These are phyloP conservation scores for Malassezia japonica DNA, from an alignment of 1,284 basidiomycete species.

Conservation along the genomic window DNA sequence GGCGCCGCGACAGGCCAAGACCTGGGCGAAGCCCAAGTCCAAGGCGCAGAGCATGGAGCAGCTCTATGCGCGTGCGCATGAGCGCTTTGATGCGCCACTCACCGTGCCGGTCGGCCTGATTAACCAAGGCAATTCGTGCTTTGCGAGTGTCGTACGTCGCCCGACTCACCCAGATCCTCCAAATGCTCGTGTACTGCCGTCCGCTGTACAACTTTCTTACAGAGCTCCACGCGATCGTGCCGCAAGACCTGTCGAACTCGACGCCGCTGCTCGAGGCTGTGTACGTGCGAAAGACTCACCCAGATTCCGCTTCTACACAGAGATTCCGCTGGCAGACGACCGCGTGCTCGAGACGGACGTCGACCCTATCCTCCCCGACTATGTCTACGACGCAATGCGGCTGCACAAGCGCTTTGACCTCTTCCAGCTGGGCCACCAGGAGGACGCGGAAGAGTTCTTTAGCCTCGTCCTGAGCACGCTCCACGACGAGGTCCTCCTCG, in stretches of 20 bases:
- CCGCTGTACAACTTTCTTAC: slow-evolving; percentile 74
- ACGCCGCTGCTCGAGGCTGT: slow-evolving; percentile 74
- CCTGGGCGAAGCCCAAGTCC: not conserved
- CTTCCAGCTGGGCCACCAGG: slow-evolving; percentile 89
- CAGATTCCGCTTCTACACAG: slow-evolving; percentile 23
- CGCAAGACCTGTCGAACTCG: slow-evolving; percentile 52
- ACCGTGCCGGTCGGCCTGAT: slow-evolving; percentile 71
- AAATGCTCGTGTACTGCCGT: slow-evolving; percentile 77
- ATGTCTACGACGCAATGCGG: slow-evolving; percentile 92
- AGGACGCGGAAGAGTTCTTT: slow-evolving; percentile 97
- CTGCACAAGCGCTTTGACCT: slow-evolving; percentile 85
- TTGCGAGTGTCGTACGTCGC: slow-evolving; percentile 68
- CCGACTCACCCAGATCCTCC: slow-evolving; percentile 56
- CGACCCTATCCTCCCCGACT: slow-evolving; percentile 69
- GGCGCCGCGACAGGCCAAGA: not conserved
- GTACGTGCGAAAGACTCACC: slow-evolving; percentile 59
- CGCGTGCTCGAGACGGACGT: slow-evolving; percentile 15
- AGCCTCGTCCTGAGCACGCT: slow-evolving; percentile 91
- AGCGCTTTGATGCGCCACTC: slow-evolving; percentile 46
- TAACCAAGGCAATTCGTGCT: slow-evolving; percentile 95
- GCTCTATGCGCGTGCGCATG: slow-evolving; percentile 21
- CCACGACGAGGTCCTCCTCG: slow-evolving; percentile 73
- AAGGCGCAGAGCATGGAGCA: not conserved
- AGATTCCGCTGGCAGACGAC: slow-evolving; percentile 20
- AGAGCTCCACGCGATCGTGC: slow-evolving; percentile 58